Conservation (phyloP, 2,329 filamentous ascomycete genomes). For the Penicillium sp. region DNA sequence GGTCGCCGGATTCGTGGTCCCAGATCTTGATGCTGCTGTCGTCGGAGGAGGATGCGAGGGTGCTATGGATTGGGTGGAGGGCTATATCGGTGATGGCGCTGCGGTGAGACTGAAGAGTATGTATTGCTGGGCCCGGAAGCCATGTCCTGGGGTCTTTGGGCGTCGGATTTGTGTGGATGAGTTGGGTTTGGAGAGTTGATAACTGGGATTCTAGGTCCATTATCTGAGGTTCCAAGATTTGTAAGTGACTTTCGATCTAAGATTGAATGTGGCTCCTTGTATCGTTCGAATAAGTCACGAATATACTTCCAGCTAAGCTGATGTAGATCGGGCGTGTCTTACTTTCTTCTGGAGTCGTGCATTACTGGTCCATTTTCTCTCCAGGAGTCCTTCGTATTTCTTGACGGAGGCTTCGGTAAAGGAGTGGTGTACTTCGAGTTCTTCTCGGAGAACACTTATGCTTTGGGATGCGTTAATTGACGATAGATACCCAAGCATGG, state of each 20-base stretch:
- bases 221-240: background rate
- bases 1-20: slow-evolving; percentile 91
- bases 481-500: slow-evolving; percentile 81
- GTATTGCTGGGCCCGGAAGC: slow-evolving; percentile 52
- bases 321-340: background rate
- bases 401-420: slow-evolving; percentile 79
- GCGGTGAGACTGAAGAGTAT: slow-evolving; percentile 79
- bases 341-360: slow-evolving; percentile 90
- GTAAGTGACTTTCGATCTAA: background rate
- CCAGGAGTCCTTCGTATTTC: slow-evolving; percentile 87
- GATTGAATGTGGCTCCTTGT: background rate
- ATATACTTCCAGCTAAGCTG: background rate
- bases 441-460: slow-evolving; percentile 68
- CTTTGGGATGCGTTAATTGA: slow-evolving; percentile 68
- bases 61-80: slow-evolving; percentile 88
- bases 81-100: slow-evolving; percentile 82
- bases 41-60: slow-evolving; percentile 86
- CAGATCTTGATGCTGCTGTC: slow-evolving; percentile 94
- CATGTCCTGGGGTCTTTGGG: slow-evolving; percentile 16
- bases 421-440: slow-evolving; percentile 63
- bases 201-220: slow-evolving; percentile 68
- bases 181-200: slow-evolving; percentile 49
- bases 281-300: too few species aligned
- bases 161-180: too few species aligned
- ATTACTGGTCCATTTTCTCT: slow-evolving; percentile 99